Conservation (phyloP, 768 basidiomycete species). For the Gyrodon lividus region DNA sequence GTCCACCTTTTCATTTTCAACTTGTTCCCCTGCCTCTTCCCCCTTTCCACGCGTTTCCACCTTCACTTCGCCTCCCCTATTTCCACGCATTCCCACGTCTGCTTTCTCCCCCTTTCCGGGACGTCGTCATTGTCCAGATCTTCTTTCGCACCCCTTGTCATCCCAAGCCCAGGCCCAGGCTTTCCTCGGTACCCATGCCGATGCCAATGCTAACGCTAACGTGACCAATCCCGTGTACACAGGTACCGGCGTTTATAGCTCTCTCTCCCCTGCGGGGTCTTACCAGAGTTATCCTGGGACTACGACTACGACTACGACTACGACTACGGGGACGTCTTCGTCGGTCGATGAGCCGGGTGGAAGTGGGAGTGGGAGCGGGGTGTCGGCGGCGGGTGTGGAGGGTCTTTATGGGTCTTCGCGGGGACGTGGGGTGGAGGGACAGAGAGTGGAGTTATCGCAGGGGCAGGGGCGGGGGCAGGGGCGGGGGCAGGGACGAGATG, state of each 20-base stretch:
- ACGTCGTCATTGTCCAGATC: not conserved
- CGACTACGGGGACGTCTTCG: constrained; percentile 12
- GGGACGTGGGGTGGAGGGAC: not conserved
- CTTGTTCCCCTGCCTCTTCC: not conserved
- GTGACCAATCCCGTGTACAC: not conserved
- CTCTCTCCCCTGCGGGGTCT: constrained; percentile 24
- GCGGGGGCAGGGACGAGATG: not conserved
- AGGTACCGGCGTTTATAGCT: constrained; percentile 19
- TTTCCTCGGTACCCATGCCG: no score
- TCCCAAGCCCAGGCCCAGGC: not conserved
- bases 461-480: not conserved
- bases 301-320: no score
- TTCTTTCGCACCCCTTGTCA: no score
- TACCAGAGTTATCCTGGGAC: constrained; percentile 22
- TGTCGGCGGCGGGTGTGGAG: constrained; percentile 6
- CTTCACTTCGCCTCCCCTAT: not conserved
- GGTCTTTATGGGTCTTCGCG: constrained; percentile 14
- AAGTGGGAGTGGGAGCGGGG: constrained; percentile 11
- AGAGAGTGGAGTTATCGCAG: not conserved
- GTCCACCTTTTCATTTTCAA: constrained; percentile 5
- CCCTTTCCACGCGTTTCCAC: not conserved
- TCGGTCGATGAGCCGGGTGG: constrained; percentile 18
- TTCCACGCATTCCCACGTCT: no score
- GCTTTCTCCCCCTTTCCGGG: no score
- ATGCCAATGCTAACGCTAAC: constrained; percentile 13